Evolutionary conservation across 1,284 basidiomycete species (phyloP), one percentile per base, ranked within the genome.

Genomic region (Ustilago nuda): DNA sequence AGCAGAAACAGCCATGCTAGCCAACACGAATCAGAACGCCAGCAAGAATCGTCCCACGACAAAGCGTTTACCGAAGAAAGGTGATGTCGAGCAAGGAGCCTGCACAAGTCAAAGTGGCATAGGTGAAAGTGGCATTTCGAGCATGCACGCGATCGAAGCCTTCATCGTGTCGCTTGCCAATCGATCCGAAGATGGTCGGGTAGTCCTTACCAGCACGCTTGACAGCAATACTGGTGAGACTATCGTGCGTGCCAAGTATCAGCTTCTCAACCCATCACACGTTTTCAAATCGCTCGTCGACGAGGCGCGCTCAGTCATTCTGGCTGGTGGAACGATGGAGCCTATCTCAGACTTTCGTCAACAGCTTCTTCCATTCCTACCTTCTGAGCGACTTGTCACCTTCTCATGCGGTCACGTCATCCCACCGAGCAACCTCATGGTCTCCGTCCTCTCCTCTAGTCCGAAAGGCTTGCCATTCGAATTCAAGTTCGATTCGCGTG

Each of bases 301-400:
- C 30, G 88, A 89, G 54, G 94, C 95, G 0, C 88, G 94, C 39
- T 90, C 92, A 1, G 91, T 99, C 8, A 88, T 99, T 30, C 88
- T 99, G 15, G 95, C 95, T 0, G 96, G 96, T 9, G 96, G 96
- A 2, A 99, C 96, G 0, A 98, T 99, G 96, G 94, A 94, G 45
- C 96, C 96, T 8, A 92, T 98, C 53, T 91, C 92, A n/a, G 95
- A 98, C 85, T 91, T 98, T 30, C 88, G 91, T 33, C 89, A 89
- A 61, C 95, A 98, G 81, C 88, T 99, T 3, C 94, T 99, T 80
- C 89, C 91, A 0, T 87, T 89, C 61, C 82, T 97, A 2, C 87
- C 91, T 0, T 58, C 87, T 0, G 89, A 92, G 12, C 89, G 90
- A 35, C 87, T 98, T 23, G 87, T 90, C 2, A 92, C 90, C 15